A percentile compares a stretch with the other conserved stretches of the same genome.
These are phyloP conservation scores for Hansenula sp. DNA, from an alignment of 1,139 yeast genomes.

Conservation along the genomic window DNA sequence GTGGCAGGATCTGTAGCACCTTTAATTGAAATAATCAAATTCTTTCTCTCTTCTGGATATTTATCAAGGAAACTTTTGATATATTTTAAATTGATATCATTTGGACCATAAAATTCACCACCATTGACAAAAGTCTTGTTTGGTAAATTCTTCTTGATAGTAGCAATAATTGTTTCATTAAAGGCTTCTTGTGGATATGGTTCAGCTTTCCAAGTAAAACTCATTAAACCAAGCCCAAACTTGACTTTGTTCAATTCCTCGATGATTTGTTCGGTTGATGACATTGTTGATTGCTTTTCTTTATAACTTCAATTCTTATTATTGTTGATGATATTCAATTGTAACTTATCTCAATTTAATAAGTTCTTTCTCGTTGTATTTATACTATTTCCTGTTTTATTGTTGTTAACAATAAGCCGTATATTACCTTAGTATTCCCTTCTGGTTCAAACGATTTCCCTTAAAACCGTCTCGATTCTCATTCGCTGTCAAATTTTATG, in stretches of 20 bases:
- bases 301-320: neutral
- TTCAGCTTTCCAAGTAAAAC: conserved; percentile 14
- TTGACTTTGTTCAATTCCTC: neutral
- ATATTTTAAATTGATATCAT: conserved; percentile 46
- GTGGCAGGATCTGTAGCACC: conserved; percentile 45
- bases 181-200: conserved; percentile 39
- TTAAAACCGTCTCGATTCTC: too few relatives aligned
- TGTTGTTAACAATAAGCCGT: too few relatives aligned
- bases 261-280: neutral
- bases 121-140: conserved; percentile 59
- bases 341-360: too few relatives aligned
- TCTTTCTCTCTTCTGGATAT: conserved; percentile 48
- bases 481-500: too few relatives aligned
- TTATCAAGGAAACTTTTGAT: conserved; percentile 52
- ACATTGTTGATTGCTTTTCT: neutral
- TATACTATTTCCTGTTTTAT: too few relatives aligned
- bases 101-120: conserved; percentile 75
- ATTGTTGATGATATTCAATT: too few relatives aligned
- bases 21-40: conserved; percentile 60
- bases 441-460: too few relatives aligned
- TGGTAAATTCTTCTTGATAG: conserved; percentile 34
- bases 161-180: conserved; percentile 36
- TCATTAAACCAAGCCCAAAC: neutral
- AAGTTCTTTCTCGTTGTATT: too few relatives aligned
- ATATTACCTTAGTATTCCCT: too few relatives aligned